Conservation (phyloP, 2,329 filamentous ascomycete genomes). For the Exserohilum turcica region DNA sequence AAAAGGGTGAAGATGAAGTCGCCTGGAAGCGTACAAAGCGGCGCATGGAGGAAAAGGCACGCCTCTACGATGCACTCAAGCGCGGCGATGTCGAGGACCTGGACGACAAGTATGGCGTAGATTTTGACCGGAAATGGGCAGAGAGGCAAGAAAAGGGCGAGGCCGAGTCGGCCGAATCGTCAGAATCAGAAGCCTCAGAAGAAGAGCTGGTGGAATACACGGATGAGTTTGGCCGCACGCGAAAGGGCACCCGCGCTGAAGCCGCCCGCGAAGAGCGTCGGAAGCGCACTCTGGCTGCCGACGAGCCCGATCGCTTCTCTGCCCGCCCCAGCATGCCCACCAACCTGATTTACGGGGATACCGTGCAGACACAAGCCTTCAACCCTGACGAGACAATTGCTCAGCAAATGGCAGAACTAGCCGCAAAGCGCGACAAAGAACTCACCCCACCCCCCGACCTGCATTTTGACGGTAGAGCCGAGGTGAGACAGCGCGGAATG, state of each 20-base stretch:
- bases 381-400: constrained; percentile 68
- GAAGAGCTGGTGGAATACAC: constrained; percentile 80
- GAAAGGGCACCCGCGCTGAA: constrained; percentile 73
- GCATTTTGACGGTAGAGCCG: constrained; percentile 84
- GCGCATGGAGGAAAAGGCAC: constrained; percentile 88
- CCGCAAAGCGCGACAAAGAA: constrained; percentile 76
- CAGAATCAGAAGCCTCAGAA: constrained; percentile 43
- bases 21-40: constrained; percentile 70
- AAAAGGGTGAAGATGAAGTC: constrained; percentile 62
- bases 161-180: constrained; percentile 48
- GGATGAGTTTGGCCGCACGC: constrained; percentile 89
- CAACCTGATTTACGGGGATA: constrained; percentile 81
- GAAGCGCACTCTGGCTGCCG: constrained; percentile 59
- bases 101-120: constrained; percentile 71
- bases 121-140: constrained; percentile 97
- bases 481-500: constrained; percentile 85
- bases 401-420: constrained; percentile 77
- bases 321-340: constrained; percentile 69
- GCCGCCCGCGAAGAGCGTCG: constrained; percentile 67
- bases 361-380: constrained; percentile 83
- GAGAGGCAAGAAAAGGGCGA: constrained; percentile 61
- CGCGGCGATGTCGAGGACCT: constrained; percentile 74
- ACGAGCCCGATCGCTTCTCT: constrained; percentile 71
- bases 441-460: constrained; percentile 77
- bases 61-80: constrained; percentile 87